Evolutionary conservation across 2,329 filamentous ascomycete genomes (phyloP), one percentile per base, ranked within the genome.

Genomic region (Sarocladium kiliense): DNA sequence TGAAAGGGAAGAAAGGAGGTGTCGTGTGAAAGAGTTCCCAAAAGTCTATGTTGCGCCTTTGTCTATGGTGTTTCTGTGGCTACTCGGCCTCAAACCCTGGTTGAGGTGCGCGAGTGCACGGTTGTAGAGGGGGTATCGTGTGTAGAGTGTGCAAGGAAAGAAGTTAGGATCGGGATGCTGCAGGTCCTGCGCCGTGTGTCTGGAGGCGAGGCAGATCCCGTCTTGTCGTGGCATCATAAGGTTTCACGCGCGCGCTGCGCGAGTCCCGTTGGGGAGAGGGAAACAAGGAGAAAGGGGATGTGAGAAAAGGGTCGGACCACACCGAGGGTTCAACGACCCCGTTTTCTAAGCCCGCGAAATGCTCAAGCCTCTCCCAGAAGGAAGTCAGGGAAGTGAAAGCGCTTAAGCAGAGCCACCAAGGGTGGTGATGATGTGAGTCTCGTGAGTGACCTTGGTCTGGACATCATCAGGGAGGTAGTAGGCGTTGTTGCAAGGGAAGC

Each of bases 391-490:
- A 45, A 36, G 41, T 55, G 41, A 45, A 23, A 51, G 47, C 47
- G 47, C 50, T 53, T 53, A 53, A 19, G 32, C 36, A 30, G 32
- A 39, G 50, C 50, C 36, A 47, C 78, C 77, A 9, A 81, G 75
- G 25, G 77, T 80, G 65, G 74, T 77, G 65, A 82, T 68, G 61
- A 84, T 68, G 59, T 81, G 72, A 16, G 61, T 65, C 66, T 78
- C 75, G 6, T 60, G 42, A 27, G 78, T 82, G 37, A 69, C 65
- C 68, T 80, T 78, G 64, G 81, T 84, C 69, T 81, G 77, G 60
- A 82, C 61, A 58, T 84, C 81, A 56, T 84, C 75, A 10, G 72
- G 63, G 16, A 71, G 65, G 67, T 77, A 80, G 74, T 84, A 84
- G 58, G 68, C 74, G 59, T 77, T 81, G 64, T 70, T 58, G 70